phyloP scores from a whole-genome alignment of 192 early-diverging fungal species.

The Piromyces finnis region DNA sequence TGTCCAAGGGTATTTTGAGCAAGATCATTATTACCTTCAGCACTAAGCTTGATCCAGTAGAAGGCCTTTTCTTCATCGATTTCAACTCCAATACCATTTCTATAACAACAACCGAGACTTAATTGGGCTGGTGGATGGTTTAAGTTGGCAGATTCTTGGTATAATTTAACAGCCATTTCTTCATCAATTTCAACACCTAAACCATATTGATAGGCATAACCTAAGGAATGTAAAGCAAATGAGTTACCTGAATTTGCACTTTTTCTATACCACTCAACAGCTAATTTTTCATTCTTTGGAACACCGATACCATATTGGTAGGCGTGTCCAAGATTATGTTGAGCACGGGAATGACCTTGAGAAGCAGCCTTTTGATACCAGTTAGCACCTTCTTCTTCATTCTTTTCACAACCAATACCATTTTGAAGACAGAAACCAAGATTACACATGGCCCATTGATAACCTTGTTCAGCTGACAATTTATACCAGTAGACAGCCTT shows the following conservation, averaged over 20 bases:
- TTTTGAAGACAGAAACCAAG: constrained; percentile 59
- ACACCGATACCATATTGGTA: constrained; percentile 43
- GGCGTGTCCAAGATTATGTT: constrained; percentile 40
- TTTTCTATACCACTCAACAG: constrained; percentile 31
- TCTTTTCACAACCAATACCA: constrained; percentile 30
- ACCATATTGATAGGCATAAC: constrained; percentile 21
- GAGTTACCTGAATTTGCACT: constrained; percentile 37
- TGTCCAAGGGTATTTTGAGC: not conserved
- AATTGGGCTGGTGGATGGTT: not conserved
- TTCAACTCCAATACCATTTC: constrained; percentile 11
- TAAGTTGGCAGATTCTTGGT: not conserved
- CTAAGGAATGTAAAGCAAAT: constrained; percentile 22
- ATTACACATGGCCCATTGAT: constrained; percentile 41
- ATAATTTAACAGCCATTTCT: not conserved
- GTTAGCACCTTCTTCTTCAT: constrained; percentile 24
- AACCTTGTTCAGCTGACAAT: constrained; percentile 40
- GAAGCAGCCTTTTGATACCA: constrained; percentile 35
- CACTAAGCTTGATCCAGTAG: not conserved
- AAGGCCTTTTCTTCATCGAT: constrained; percentile 1
- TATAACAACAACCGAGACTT: constrained; percentile 10
- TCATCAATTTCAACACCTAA: not conserved
- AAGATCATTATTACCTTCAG: not conserved
- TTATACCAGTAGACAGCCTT: constrained; percentile 48
- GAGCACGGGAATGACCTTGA: constrained; percentile 33
- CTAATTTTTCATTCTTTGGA: constrained; percentile 18